Conservation (phyloP, 2,329 filamentous ascomycete species). For the Diaporthe amygdali region DNA sequence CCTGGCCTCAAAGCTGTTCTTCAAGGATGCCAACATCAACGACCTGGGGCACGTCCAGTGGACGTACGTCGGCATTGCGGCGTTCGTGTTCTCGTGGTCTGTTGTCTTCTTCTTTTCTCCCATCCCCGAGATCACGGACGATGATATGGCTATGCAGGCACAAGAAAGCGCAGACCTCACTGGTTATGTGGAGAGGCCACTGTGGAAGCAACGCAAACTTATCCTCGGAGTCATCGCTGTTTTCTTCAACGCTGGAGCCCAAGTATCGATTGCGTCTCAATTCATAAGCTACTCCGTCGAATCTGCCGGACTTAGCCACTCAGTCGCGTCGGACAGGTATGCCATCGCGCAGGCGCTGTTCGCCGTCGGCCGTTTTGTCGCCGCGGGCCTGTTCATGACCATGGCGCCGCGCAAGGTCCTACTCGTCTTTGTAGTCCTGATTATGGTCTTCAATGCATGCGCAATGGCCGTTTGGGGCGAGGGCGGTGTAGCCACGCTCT, state of each 20-base stretch:
- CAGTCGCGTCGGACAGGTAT: constrained; percentile 70
- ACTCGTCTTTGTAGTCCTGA: constrained; percentile 64
- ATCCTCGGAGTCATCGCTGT: constrained; percentile 77
- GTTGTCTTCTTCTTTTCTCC: constrained; percentile 67
- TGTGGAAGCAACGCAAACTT: constrained; percentile 72
- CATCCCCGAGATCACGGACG: constrained; percentile 73
- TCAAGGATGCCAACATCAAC: constrained; percentile 60
- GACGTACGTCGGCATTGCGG: constrained; percentile 74
- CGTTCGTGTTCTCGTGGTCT: constrained; percentile 71
- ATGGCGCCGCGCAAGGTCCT: constrained; percentile 70
- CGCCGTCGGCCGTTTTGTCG: constrained; percentile 72
- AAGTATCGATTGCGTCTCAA: constrained; percentile 67
- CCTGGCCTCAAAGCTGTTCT: constrained; percentile 73
- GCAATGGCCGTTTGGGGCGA: constrained; percentile 49
- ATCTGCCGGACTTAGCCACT: constrained; percentile 55
- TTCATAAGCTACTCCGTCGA: constrained; percentile 74
- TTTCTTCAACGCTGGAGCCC: constrained; percentile 77
- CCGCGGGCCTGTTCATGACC: constrained; percentile 69
- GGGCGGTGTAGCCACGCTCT: constrained; percentile 63
- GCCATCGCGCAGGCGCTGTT: constrained; percentile 76
- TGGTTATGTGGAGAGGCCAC: constrained; percentile 62
- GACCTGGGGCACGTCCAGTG: constrained; percentile 72
- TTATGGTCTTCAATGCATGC: constrained; percentile 64
- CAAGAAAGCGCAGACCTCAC: constrained; percentile 48
- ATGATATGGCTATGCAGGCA: constrained; percentile 67